Evolutionary conservation across 1,284 basidiomycete species (phyloP).

Genomic region (Ganoderma boninense): DNA sequence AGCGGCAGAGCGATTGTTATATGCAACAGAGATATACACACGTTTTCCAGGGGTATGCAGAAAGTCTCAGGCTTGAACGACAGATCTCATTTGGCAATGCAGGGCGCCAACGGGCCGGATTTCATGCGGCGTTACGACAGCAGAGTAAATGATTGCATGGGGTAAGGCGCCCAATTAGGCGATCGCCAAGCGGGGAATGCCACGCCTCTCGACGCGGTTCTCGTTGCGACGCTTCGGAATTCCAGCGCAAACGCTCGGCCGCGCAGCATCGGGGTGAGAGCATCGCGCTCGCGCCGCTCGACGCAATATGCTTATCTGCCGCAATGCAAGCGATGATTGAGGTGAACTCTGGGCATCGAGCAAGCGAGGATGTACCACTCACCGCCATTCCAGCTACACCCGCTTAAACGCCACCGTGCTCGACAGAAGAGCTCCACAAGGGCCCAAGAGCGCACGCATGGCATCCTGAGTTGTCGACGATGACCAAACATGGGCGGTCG

Average conservation of each 20-base stretch:
- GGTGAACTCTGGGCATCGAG: neutral
- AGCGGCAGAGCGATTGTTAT: slow-evolving; percentile 2
- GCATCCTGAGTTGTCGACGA: neutral
- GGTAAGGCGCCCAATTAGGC: neutral
- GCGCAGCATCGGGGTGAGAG: neutral
- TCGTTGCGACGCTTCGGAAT: neutral
- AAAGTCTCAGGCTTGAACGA: slow-evolving; percentile 7
- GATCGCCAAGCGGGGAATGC: neutral
- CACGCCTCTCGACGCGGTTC: neutral
- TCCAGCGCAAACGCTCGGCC: slow-evolving; percentile 2
- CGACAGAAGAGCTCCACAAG: neutral
- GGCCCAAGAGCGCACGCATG: neutral
- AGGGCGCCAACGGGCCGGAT: slow-evolving; percentile 16
- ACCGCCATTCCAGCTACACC: slow-evolving; percentile 3
- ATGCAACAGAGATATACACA: slow-evolving; percentile 8
- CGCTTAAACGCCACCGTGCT: slow-evolving; percentile 22
- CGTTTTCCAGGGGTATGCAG: slow-evolving; percentile 6
- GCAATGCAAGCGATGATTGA: neutral
- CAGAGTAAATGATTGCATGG: slow-evolving; percentile 6
- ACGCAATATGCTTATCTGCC: neutral
- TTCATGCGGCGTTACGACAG: slow-evolving; percentile 22
- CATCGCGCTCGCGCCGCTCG: neutral
- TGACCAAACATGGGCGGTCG: neutral
- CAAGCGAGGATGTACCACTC: neutral
- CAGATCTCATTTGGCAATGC: slow-evolving; percentile 6